These are phyloP conservation scores for Nakaseomyces nivariensis DNA, from an alignment of 1,139 yeast species.

Conservation along the genomic window DNA sequence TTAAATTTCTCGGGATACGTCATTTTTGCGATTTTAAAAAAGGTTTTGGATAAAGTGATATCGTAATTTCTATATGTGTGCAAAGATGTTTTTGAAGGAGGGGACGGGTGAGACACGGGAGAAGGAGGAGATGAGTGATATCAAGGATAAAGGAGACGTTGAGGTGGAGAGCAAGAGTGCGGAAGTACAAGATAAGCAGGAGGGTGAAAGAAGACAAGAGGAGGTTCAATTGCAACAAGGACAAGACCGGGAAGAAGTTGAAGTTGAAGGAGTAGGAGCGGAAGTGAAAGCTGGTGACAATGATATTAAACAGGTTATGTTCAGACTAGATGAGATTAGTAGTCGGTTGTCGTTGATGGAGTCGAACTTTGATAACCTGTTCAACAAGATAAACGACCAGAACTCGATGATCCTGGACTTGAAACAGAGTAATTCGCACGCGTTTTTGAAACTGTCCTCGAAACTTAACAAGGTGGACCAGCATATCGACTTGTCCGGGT, in stretches of 20 bases:
- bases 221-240: not conserved
- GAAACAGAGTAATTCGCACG: not conserved
- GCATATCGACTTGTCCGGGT: not conserved
- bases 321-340: conserved; percentile 22
- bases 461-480: conserved; percentile 6
- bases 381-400: conserved; percentile 16
- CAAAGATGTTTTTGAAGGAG: not conserved
- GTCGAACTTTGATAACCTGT: conserved; percentile 20
- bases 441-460: conserved; percentile 3
- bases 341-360: conserved; percentile 26
- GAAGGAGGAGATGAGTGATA: too few relatives aligned
- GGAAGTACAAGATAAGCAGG: not conserved
- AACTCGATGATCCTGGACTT: conserved; percentile 7
- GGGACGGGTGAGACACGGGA: not conserved
- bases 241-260: too few relatives aligned
- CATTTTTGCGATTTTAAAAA: too few relatives aligned
- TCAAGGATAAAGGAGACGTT: too few relatives aligned
- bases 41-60: too few relatives aligned
- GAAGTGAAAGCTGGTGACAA: too few relatives aligned
- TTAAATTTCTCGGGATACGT: too few relatives aligned
- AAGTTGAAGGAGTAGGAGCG: too few relatives aligned
- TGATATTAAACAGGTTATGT: not conserved
- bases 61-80: too few relatives aligned
- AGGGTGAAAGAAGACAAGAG: not conserved
- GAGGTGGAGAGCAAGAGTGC: too few relatives aligned